Percentiles rank a stretch among this genome's conserved stretches.
phyloP scores from a whole-genome alignment of 768 basidiomycete genomes.

The Boletus vermiculosoides region DNA sequence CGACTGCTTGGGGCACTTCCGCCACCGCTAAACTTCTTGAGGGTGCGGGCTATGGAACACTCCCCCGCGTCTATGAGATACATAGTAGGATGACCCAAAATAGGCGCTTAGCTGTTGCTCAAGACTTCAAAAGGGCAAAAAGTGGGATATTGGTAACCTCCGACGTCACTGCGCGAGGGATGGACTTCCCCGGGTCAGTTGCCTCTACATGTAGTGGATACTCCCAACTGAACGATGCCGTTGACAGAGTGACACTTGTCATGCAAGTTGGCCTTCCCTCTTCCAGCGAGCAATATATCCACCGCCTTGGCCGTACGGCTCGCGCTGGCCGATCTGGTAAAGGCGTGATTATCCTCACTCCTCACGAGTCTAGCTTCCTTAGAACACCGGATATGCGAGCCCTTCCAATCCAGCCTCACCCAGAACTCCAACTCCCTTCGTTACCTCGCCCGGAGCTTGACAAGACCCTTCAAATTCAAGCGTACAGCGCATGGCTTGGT shows the following conservation, averaged over 20 bases:
- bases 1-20: conserved; percentile 60
- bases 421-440: conserved; percentile 28
- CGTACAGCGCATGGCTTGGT: conserved; percentile 56
- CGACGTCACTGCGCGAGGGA: conserved; percentile 62
- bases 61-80: conserved; percentile 48
- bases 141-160: conserved; percentile 50
- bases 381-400: conserved; percentile 36
- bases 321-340: conserved; percentile 66
- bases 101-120: conserved; percentile 46
- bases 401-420: conserved; percentile 40
- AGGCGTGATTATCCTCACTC: conserved; percentile 55
- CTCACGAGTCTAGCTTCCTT: conserved; percentile 51
- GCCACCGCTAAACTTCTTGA: conserved; percentile 38
- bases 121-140: conserved; percentile 45
- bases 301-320: conserved; percentile 76
- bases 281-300: conserved; percentile 74
- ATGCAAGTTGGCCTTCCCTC: conserved; percentile 66
- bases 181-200: conserved; percentile 61
- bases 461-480: conserved; percentile 43
- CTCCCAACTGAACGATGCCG: conserved; percentile 3
- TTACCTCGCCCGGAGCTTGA: conserved; percentile 29
- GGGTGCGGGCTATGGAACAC: conserved; percentile 27
- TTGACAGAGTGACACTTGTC: conserved; percentile 52
- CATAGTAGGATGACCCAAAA: conserved; percentile 57
- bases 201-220: neutral